These are phyloP conservation scores for Persicaria tinctoria DNA, from an alignment of 148 eudicot species.

Conservation along the genomic window DNA sequence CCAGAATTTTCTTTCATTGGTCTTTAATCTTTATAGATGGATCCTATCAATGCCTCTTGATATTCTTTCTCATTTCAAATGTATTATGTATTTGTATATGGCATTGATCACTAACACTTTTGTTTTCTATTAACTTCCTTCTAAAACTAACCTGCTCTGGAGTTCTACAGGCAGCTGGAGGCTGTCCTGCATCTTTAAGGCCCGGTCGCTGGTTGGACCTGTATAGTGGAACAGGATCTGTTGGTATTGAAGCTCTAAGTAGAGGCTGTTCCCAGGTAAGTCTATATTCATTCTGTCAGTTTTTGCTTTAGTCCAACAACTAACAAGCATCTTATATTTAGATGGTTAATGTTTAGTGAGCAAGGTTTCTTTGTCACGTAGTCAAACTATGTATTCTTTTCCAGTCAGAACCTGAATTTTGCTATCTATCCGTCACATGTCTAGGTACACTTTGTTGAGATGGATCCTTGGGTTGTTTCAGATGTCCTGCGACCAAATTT, in stretches of 20 bases:
- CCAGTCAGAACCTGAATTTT: slow-evolving; percentile 10
- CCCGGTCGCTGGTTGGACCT: slow-evolving; percentile 95
- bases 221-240: slow-evolving; percentile 94
- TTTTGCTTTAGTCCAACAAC: not conserved
- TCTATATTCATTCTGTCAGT: not conserved
- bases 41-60: too few species aligned
- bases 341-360: not conserved
- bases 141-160: not conserved
- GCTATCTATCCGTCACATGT: slow-evolving; percentile 7
- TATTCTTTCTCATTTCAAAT: not conserved
- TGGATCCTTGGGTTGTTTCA: slow-evolving; percentile 97
- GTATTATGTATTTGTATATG: not conserved
- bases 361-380: not conserved
- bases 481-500: slow-evolving; percentile 76
- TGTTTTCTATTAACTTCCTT: not conserved
- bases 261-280: slow-evolving; percentile 88
- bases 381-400: slow-evolving; percentile 1
- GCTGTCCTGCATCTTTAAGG: slow-evolving; percentile 71
- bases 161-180: slow-evolving; percentile 68
- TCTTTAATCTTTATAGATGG: too few species aligned
- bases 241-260: slow-evolving; percentile 93
- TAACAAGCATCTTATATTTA: not conserved
- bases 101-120: not conserved
- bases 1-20: not conserved
- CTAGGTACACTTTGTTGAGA: slow-evolving; percentile 92